Evolutionary conservation across 2,329 filamentous ascomycete species (phyloP).

Genomic region (Polychaeton citri): DNA sequence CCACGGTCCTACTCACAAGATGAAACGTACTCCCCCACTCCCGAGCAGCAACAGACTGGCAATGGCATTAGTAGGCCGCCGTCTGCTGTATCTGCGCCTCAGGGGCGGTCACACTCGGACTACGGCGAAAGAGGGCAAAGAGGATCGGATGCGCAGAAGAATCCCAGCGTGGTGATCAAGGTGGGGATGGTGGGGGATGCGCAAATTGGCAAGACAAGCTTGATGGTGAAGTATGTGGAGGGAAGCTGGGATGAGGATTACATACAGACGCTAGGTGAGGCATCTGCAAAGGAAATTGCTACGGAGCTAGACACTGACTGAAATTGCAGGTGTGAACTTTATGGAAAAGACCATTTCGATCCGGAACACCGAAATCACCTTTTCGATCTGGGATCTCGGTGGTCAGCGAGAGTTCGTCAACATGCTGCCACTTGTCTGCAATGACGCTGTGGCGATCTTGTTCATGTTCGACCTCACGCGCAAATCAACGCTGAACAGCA

Average conservation of each 20-base stretch:
- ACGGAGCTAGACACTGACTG: neutral
- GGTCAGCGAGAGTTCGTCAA: slow-evolving; percentile 99
- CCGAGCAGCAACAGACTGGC: slow-evolving; percentile 16
- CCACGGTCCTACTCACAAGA: slow-evolving; percentile 31
- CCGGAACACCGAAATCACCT: slow-evolving; percentile 97
- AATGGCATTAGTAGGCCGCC: slow-evolving; percentile 19
- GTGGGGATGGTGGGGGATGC: slow-evolving; percentile 99
- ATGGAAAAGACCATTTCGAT: slow-evolving; percentile 99
- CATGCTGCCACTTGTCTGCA: slow-evolving; percentile 98
- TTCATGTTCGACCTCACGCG: slow-evolving; percentile 99
- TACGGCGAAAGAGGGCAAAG: slow-evolving; percentile 17
- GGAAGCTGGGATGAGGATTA: slow-evolving; percentile 99
- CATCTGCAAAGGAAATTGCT: neutral
- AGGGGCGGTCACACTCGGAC: slow-evolving; percentile 8
- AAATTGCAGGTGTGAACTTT: slow-evolving; percentile 73
- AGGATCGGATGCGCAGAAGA: slow-evolving; percentile 27
- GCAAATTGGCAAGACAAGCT: slow-evolving; percentile 95
- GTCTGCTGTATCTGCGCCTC: slow-evolving; percentile 13
- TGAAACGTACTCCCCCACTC: slow-evolving; percentile 27
- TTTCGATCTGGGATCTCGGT: slow-evolving; percentile 97
- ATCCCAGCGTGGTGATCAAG: slow-evolving; percentile 80
- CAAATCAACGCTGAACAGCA: slow-evolving; percentile 96
- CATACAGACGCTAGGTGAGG: slow-evolving; percentile 79
- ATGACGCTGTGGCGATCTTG: slow-evolving; percentile 93
- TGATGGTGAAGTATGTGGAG: slow-evolving; percentile 99